These are phyloP conservation scores for Sporormia fimetaria DNA, from an alignment of 495 filamentous ascomycete genomes.

Conservation along the genomic window DNA sequence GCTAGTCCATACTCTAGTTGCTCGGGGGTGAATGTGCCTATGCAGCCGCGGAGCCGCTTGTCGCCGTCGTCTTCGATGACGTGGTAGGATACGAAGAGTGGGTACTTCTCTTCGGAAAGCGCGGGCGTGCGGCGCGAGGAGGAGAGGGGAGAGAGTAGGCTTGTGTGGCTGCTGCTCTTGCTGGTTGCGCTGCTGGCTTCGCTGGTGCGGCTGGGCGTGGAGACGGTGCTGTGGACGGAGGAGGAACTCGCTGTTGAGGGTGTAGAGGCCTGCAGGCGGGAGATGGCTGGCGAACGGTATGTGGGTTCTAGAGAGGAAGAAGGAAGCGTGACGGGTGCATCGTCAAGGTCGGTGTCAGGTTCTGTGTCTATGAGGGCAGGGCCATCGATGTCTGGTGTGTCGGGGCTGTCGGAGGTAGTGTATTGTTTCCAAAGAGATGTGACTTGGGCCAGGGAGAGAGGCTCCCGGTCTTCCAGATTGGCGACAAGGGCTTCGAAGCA, in stretches of 20 bases:
- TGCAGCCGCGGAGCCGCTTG: constrained; percentile 78
- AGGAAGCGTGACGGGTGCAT: neutral
- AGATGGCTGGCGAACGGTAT: constrained; percentile 23
- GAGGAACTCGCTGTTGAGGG: constrained; percentile 33
- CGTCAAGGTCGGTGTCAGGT: constrained; percentile 9
- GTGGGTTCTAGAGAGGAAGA: neutral
- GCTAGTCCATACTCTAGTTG: constrained; percentile 59
- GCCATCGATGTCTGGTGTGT: constrained; percentile 18
- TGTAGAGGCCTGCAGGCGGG: constrained; percentile 31
- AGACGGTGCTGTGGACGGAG: constrained; percentile 35
- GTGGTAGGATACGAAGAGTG: constrained; percentile 96
- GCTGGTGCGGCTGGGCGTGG: constrained; percentile 32
- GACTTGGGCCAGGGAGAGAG: constrained; percentile 50
- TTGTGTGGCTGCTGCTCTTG: constrained; percentile 35
- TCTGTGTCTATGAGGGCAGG: constrained; percentile 13
- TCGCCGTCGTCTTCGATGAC: constrained; percentile 43
- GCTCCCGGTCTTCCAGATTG: constrained; percentile 48
- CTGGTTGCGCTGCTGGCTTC: constrained; percentile 38
- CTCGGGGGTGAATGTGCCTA: constrained; percentile 84
- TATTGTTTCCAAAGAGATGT: constrained; percentile 60
- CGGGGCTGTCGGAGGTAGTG: constrained; percentile 28
- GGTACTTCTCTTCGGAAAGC: constrained; percentile 38
- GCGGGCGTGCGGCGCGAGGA: no score
- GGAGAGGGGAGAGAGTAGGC: constrained; percentile 38
- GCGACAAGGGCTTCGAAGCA: constrained; percentile 78